Percentiles rank a stretch among this genome's conserved stretches.
These are phyloP conservation scores for Breynia disticha DNA, from an alignment of 441 rosid species.

Conservation along the genomic window DNA sequence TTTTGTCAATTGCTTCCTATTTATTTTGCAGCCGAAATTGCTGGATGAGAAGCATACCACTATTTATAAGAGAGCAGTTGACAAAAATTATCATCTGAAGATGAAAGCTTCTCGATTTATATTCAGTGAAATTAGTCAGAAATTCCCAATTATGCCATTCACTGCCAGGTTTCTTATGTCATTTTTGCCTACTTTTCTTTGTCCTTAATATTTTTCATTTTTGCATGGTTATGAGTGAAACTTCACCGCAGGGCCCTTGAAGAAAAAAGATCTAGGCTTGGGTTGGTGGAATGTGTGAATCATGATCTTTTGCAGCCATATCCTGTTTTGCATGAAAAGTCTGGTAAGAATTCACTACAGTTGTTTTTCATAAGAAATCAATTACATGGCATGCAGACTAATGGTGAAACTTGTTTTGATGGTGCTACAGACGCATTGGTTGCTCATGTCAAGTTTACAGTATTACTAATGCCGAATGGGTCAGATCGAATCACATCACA, in stretches of 20 bases:
- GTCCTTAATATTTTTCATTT: background rate
- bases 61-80: slow-evolving; percentile 77
- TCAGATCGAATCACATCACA: slow-evolving; percentile 87
- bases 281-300: slow-evolving; percentile 83
- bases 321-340: slow-evolving; percentile 89
- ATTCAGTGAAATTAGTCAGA: slow-evolving; percentile 79
- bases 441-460: slow-evolving; percentile 87
- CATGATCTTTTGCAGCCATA: slow-evolving; percentile 89
- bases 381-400: background rate
- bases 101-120: slow-evolving; percentile 95
- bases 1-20: slow-evolving; percentile 1
- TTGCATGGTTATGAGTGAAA: background rate
- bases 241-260: slow-evolving; percentile 53
- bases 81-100: slow-evolving; percentile 73
- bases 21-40: slow-evolving; percentile 60
- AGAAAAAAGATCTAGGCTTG: slow-evolving; percentile 92
- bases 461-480: slow-evolving; percentile 89
- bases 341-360: slow-evolving; percentile 34
- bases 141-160: slow-evolving; percentile 74
- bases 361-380: background rate
- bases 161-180: slow-evolving; percentile 47
- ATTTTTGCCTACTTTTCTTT: background rate
- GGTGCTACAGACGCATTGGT: slow-evolving; percentile 54
- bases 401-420: background rate
- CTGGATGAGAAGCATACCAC: slow-evolving; percentile 93